Evolutionary conservation across 176 grass and related monocot genomes (phyloP).

Genomic region (Triticum urartu): DNA sequence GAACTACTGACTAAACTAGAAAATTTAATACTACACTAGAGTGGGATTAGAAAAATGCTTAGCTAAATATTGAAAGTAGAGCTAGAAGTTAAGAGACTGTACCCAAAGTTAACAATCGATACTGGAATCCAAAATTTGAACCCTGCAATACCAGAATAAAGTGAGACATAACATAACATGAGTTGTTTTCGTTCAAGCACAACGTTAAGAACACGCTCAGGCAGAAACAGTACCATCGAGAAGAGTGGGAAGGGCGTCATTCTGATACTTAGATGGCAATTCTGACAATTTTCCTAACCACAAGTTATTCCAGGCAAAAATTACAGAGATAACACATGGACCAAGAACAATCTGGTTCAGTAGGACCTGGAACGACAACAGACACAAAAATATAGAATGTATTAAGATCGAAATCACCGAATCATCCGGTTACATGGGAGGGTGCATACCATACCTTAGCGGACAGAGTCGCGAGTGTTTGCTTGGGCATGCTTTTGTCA

Average conservation of each 20-base stretch:
- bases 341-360: conserved; percentile 91
- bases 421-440: background rate
- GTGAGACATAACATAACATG: background rate
- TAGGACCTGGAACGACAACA: conserved; percentile 68
- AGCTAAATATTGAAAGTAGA: conserved; percentile 13
- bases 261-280: conserved; percentile 82
- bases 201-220: background rate
- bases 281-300: conserved; percentile 87
- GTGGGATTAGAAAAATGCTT: background rate
- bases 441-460: conserved; percentile 57
- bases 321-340: conserved; percentile 87
- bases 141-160: conserved; percentile 53
- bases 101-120: conserved; percentile 87
- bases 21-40: conserved; percentile 8
- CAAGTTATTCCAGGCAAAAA: conserved; percentile 99
- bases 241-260: conserved; percentile 92
- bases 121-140: conserved; percentile 98
- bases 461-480: conserved; percentile 61
- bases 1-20: conserved; percentile 7
- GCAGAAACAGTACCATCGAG: conserved; percentile 59
- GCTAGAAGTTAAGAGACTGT: conserved; percentile 27
- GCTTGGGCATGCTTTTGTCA: conserved; percentile 73
- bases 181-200: conserved; percentile 1
- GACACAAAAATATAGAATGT: background rate
- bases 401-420: background rate